Percentiles rank a stretch among this genome's conserved stretches.
phyloP scores from a whole-genome alignment of 2,329 filamentous ascomycete species.

The Clonostachys chloroleuca region DNA sequence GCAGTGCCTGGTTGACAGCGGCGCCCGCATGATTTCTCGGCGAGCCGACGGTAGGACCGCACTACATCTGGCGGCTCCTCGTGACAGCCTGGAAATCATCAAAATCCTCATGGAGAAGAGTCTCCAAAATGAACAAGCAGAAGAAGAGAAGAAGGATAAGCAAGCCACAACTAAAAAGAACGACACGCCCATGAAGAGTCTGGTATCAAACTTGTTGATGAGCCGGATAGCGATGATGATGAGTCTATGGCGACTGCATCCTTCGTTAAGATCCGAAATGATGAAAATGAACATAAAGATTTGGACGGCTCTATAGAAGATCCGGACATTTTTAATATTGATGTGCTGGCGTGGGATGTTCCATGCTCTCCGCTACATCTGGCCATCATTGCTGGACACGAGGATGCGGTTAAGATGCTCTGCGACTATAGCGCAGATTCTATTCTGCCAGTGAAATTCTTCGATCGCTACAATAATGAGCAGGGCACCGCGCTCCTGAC shows the following conservation, averaged over 20 bases:
- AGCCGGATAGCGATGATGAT: constrained; percentile 39
- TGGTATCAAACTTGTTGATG: constrained; percentile 1
- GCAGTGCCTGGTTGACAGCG: constrained; percentile 64
- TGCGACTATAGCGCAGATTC: constrained; percentile 76
- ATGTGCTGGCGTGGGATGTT: constrained; percentile 76
- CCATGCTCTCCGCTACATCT: constrained; percentile 72
- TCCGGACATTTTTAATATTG: constrained; percentile 76
- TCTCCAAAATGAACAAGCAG: constrained; percentile 65
- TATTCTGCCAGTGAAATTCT: constrained; percentile 68
- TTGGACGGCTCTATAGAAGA: constrained; percentile 56
- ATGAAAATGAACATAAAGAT: constrained; percentile 30
- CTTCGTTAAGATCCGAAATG: constrained; percentile 62
- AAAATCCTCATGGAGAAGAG: constrained; percentile 70
- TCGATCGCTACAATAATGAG: constrained; percentile 40
- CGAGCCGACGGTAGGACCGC: constrained; percentile 77
- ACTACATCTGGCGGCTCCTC: constrained; percentile 75
- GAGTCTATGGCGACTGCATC: constrained; percentile 62
- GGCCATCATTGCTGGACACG: constrained; percentile 70
- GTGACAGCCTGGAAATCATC: constrained; percentile 67
- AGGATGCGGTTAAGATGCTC: constrained; percentile 63
- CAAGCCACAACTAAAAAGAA: constrained; percentile 19
- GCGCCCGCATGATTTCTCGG: constrained; percentile 68
- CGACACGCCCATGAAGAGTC: constrained; percentile 7
- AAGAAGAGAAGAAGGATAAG: constrained; percentile 52
- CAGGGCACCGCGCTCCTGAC: constrained; percentile 61